phyloP scores from a whole-genome alignment of 2,329 filamentous ascomycete genomes.

The Lomentospora prolificans region DNA sequence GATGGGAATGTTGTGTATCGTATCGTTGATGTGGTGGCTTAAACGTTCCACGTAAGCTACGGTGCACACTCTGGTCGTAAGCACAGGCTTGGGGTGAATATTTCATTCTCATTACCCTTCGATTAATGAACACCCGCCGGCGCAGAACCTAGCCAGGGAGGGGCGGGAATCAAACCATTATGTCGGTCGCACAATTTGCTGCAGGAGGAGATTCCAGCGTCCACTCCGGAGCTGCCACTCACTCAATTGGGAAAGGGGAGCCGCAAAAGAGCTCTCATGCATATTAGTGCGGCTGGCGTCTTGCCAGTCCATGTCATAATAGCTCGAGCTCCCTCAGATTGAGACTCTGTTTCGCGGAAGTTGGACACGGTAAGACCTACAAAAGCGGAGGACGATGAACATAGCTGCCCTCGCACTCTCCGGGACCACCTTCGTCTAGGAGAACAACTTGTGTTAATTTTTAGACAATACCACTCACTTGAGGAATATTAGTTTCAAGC shows the following conservation, averaged over 20 bases:
- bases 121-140: too few species aligned
- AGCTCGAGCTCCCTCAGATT: too few species aligned
- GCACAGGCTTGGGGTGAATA: neutral
- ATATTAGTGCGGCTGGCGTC: neutral
- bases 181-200: neutral
- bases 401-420: neutral
- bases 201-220: too few species aligned
- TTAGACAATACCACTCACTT: neutral
- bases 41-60: neutral
- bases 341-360: too few species aligned
- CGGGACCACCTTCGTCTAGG: too few species aligned
- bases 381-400: too few species aligned
- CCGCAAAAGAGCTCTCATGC: neutral
- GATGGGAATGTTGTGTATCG: neutral
- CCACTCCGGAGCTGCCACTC: neutral
- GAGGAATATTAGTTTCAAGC: neutral
- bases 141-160: neutral
- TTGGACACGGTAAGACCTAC: too few species aligned
- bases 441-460: too few species aligned
- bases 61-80: neutral
- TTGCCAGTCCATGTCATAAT: too few species aligned
- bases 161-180: neutral
- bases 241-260: neutral
- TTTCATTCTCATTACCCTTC: neutral
- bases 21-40: neutral